Evolutionary conservation across 305 asterid genomes (phyloP).

Genomic region (Striga hermonthica): DNA sequence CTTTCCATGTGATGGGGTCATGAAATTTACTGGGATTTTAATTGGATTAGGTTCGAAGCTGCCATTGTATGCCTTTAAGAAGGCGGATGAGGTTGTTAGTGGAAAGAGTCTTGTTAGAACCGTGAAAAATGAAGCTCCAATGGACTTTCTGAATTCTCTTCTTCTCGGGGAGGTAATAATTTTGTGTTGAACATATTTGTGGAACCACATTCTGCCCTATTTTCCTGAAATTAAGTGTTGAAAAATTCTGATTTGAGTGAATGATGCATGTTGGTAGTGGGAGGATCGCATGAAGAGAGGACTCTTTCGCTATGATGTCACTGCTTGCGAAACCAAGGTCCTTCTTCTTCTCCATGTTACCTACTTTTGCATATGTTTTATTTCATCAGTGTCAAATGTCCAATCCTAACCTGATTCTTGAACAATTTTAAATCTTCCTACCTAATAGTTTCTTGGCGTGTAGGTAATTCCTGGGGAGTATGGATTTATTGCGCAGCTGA

Average conservation of each 20-base stretch:
- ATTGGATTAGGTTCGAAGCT: conserved; percentile 68
- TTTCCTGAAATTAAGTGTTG: conserved; percentile 10
- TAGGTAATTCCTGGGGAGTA: conserved; percentile 86
- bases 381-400: not conserved
- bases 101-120: conserved; percentile 32
- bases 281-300: conserved; percentile 94
- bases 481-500: conserved; percentile 89
- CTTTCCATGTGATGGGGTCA: not conserved
- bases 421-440: not conserved
- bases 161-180: conserved; percentile 71
- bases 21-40: conserved; percentile 24
- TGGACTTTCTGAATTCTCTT: conserved; percentile 70
- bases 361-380: not conserved
- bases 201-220: not conserved
- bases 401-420: not conserved
- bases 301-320: conserved; percentile 91
- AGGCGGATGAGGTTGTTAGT: conserved; percentile 29
- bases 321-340: conserved; percentile 94
- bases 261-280: conserved; percentile 55
- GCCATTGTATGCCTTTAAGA: conserved; percentile 73
- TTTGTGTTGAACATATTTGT: not conserved
- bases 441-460: conserved; percentile 4
- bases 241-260: conserved; percentile 3
- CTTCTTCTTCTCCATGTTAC: conserved; percentile 4
- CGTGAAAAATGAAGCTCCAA: conserved; percentile 45